Evolutionary conservation across 2,329 filamentous ascomycete genomes (phyloP).

Genomic region (Aspergillus neotritici): DNA sequence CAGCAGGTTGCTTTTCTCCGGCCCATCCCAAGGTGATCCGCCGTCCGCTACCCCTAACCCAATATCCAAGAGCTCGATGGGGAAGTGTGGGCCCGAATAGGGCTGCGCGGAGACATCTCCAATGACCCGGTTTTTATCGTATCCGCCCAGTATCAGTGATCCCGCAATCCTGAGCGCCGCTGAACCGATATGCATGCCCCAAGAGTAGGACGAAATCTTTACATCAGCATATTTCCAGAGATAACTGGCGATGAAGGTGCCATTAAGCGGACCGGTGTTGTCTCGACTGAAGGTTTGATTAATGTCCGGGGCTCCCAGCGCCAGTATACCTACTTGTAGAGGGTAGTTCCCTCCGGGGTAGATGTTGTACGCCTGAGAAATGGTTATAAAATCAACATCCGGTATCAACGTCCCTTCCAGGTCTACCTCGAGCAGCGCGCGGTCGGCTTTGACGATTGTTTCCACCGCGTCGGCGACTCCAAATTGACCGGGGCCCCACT

Average conservation of each 20-base stretch:
- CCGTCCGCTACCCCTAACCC: conserved; percentile 39
- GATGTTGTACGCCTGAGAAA: conserved; percentile 17
- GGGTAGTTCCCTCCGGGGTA: conserved; percentile 19
- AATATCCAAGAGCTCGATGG: conserved; percentile 35
- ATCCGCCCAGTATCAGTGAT: conserved; percentile 39
- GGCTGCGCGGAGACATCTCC: conserved; percentile 20
- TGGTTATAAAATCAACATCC: conserved; percentile 14
- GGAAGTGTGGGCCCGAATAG: conserved; percentile 8
- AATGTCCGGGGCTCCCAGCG: conserved; percentile 12
- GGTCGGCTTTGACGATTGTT: neutral
- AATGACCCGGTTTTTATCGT: conserved; percentile 38
- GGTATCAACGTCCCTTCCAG: conserved; percentile 1
- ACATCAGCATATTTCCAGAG: conserved; percentile 11
- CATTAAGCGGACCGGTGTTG: no score
- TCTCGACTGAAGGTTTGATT: conserved; percentile 1
- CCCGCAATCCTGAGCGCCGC: conserved; percentile 27
- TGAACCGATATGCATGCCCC: conserved; percentile 41
- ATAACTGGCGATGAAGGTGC: conserved; percentile 12
- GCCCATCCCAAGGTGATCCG: conserved; percentile 26
- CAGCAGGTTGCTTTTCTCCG: no score
- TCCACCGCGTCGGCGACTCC: neutral
- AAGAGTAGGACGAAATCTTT: conserved; percentile 36
- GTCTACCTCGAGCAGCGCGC: neutral
- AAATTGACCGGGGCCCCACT: neutral
- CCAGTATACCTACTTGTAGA: conserved; percentile 15